These are phyloP conservation scores for Lasiosphaeria ovina DNA, from an alignment of 495 filamentous ascomycete genomes.

Conservation along the genomic window DNA sequence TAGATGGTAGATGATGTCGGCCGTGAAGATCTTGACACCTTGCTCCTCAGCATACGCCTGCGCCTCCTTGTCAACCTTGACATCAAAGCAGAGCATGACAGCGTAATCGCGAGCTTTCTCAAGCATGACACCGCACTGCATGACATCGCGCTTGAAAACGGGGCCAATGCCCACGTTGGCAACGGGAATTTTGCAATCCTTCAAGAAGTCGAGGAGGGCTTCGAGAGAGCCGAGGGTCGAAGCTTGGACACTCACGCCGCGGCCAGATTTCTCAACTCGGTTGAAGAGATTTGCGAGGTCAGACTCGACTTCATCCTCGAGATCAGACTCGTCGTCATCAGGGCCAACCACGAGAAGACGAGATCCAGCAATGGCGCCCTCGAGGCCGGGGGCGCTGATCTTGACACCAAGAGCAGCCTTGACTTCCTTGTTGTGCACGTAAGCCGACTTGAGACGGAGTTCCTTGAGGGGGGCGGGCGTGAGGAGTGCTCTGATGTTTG, in stretches of 20 bases:
- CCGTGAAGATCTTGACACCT: constrained; percentile 97
- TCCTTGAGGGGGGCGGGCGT: constrained; percentile 95
- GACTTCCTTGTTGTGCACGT: constrained; percentile 99
- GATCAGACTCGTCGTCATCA: constrained; percentile 93
- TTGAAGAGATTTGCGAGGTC: constrained; percentile 89
- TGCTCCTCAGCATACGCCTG: constrained; percentile 87
- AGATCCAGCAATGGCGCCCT: constrained; percentile 95
- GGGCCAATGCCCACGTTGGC: constrained; percentile 97
- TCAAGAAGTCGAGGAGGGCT: constrained; percentile 93
- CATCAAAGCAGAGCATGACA: constrained; percentile 99
- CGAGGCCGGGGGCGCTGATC: constrained; percentile 94
- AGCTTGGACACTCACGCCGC: constrained; percentile 95
- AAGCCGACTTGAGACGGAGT: constrained; percentile 84
- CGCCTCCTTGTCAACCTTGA: constrained; percentile 98
- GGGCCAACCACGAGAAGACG: constrained; percentile 89
- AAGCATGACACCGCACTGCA: constrained; percentile 93
- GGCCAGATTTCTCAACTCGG: constrained; percentile 83
- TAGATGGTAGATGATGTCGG: constrained; percentile 98
- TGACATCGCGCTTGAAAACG: constrained; percentile 97
- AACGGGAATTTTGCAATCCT: constrained; percentile 91
- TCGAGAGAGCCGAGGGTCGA: constrained; percentile 97
- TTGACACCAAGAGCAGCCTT: constrained; percentile 99
- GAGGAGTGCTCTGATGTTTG: constrained; percentile 93
- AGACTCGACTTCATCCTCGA: constrained; percentile 93
- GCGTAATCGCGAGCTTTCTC: constrained; percentile 95